Conservation (phyloP, 2,329 filamentous ascomycete genomes). For the Fusarium sublunatum region DNA sequence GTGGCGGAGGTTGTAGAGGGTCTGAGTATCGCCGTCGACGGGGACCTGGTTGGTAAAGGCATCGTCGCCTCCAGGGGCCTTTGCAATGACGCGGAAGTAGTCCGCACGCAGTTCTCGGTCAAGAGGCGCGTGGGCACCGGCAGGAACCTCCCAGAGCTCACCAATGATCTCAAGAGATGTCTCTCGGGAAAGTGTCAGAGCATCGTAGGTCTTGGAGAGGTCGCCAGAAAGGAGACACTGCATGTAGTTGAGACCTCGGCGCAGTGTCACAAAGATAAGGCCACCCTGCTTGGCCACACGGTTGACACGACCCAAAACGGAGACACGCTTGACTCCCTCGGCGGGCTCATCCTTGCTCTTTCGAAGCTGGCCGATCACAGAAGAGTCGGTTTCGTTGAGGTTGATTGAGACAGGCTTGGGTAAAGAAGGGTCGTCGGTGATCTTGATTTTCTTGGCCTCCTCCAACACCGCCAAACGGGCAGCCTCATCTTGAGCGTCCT, state of each 20-base stretch:
- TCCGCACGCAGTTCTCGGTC: slow-evolving; percentile 91
- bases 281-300: slow-evolving; percentile 84
- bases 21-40: slow-evolving; percentile 48
- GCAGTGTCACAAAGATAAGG: slow-evolving; percentile 84
- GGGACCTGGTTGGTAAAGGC: slow-evolving; percentile 83
- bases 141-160: slow-evolving; percentile 84
- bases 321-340: slow-evolving; percentile 63
- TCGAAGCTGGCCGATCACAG: slow-evolving; percentile 49
- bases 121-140: slow-evolving; percentile 83
- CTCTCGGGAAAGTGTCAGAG: slow-evolving; percentile 84
- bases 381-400: slow-evolving; percentile 63
- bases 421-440: slow-evolving; percentile 73
- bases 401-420: slow-evolving; percentile 80
- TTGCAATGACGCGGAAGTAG: slow-evolving; percentile 82
- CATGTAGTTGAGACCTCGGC: slow-evolving; percentile 80
- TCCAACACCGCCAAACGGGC: slow-evolving; percentile 41
- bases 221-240: slow-evolving; percentile 70
- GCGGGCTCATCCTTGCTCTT: slow-evolving; percentile 49
- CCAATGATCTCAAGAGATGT: slow-evolving; percentile 88
- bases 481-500: slow-evolving; percentile 43
- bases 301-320: slow-evolving; percentile 85
- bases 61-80: slow-evolving; percentile 82
- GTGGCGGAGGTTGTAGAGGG: slow-evolving; percentile 83
- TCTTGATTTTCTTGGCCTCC: slow-evolving; percentile 46
- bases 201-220: slow-evolving; percentile 91